Evolutionary conservation across 441 rosid genomes (phyloP).

Genomic region (Gossypium davidsonii): DNA sequence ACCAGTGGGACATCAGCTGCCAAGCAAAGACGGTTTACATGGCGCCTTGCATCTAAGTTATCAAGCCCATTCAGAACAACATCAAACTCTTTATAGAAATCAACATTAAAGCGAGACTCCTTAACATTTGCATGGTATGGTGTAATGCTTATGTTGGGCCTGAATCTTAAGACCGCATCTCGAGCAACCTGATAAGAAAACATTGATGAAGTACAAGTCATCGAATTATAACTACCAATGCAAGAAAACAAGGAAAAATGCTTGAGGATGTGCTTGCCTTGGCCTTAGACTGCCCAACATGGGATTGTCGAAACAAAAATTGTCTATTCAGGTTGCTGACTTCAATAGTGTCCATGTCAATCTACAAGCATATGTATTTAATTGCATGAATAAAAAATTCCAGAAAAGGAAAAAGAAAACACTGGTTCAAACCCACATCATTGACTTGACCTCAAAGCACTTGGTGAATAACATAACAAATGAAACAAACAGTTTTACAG

Average conservation of each 20-base stretch:
- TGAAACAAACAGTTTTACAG: not conserved
- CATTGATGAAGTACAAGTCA: slow-evolving; percentile 3
- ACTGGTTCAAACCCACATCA: not conserved
- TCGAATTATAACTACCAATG: not conserved
- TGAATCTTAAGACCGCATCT: slow-evolving; percentile 86
- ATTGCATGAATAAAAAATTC: slow-evolving; percentile 9
- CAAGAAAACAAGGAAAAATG: not conserved
- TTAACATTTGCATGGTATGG: slow-evolving; percentile 89
- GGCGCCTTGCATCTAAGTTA: slow-evolving; percentile 91
- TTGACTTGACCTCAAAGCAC: not conserved
- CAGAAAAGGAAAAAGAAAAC: not conserved
- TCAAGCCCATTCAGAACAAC: slow-evolving; percentile 95
- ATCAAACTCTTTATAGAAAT: slow-evolving; percentile 84
- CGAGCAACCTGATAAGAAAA: slow-evolving; percentile 71
- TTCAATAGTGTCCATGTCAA: slow-evolving; percentile 98
- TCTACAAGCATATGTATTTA: slow-evolving; percentile 39
- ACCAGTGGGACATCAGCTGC: slow-evolving; percentile 94
- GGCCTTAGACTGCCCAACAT: slow-evolving; percentile 97
- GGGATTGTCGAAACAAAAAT: slow-evolving; percentile 80
- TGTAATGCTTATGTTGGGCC: slow-evolving; percentile 70
- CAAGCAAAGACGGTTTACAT: slow-evolving; percentile 94
- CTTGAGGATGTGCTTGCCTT: slow-evolving; percentile 40
- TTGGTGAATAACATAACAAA: not conserved
- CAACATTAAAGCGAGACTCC: slow-evolving; percentile 70
- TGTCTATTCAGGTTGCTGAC: slow-evolving; percentile 97